Percentiles rank a stretch among this genome's conserved stretches.
Conservation (phyloP, 2,329 filamentous ascomycete species). For the Aspergillus phoenicis region DNA sequence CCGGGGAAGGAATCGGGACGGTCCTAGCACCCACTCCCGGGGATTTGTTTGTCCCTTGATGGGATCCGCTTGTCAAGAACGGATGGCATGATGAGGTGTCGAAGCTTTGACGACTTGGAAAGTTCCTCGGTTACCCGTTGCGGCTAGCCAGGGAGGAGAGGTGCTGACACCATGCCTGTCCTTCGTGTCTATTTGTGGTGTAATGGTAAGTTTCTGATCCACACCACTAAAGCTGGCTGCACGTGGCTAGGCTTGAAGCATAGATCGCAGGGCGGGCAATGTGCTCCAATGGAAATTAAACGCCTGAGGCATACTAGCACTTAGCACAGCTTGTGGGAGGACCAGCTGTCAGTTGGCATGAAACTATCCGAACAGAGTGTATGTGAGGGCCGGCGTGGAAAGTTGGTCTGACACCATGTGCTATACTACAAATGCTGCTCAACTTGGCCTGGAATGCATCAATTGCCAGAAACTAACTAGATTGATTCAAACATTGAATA, state of each 20-base stretch:
- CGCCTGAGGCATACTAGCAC: not conserved
- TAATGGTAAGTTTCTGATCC: not conserved
- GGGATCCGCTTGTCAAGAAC: not conserved
- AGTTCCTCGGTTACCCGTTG: not conserved
- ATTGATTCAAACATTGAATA: too few species aligned
- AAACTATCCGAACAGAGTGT: too few species aligned
- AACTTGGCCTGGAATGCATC: too few species aligned
- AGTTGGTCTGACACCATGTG: too few species aligned
- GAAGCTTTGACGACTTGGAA: not conserved
- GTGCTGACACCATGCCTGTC: not conserved
- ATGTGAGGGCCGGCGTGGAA: too few species aligned
- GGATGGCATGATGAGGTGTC: not conserved
- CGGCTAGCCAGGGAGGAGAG: not conserved
- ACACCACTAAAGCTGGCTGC: not conserved
- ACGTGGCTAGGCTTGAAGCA: not conserved
- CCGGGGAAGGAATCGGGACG: not conserved
- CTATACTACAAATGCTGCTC: too few species aligned
- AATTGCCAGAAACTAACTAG: too few species aligned
- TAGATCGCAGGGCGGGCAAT: not conserved
- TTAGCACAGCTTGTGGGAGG: not conserved
- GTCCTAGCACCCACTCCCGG: not conserved
- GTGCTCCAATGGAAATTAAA: not conserved
- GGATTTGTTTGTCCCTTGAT: not conserved
- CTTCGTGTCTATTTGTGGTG: not conserved
- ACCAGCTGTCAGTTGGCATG: not conserved